Conservation (phyloP, 1,284 basidiomycete genomes). For the Phaffia rhodozyma region DNA sequence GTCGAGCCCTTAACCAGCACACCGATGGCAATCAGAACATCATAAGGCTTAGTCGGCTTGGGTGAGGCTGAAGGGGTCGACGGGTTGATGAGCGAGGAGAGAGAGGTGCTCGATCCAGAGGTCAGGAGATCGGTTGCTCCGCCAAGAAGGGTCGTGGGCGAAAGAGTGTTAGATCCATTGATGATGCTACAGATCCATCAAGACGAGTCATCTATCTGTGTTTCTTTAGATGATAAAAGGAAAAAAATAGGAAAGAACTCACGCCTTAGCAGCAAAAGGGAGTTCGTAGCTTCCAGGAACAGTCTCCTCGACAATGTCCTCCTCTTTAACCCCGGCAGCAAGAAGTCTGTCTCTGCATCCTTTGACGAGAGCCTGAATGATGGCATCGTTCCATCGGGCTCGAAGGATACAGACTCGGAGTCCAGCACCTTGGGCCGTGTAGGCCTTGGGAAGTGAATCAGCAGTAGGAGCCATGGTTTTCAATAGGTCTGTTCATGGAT, state of each 20-base stretch:
- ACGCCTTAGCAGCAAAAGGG: conserved; percentile 72
- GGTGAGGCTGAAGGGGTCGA: conserved; percentile 38
- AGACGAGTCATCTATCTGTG: not conserved
- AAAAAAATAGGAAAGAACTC: conserved; percentile 20
- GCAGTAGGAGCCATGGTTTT: conserved; percentile 15
- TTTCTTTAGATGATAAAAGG: not conserved
- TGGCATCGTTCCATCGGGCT: conserved; percentile 77
- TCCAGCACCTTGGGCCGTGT: conserved; percentile 30
- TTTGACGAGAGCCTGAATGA: conserved; percentile 70
- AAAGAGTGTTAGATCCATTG: conserved; percentile 34
- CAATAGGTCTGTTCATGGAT: too few relatives aligned
- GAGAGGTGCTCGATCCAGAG: conserved; percentile 39
- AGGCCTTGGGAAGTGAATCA: conserved; percentile 14
- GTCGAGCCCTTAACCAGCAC: conserved; percentile 94
- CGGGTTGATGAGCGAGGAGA: conserved; percentile 28
- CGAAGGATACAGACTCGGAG: conserved; percentile 82
- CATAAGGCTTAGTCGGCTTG: conserved; percentile 54
- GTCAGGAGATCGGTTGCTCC: conserved; percentile 67
- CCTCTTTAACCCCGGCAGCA: conserved; percentile 71
- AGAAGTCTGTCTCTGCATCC: conserved; percentile 67
- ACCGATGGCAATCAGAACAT: conserved; percentile 92
- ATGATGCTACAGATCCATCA: conserved; percentile 27
- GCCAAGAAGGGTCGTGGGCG: conserved; percentile 33
- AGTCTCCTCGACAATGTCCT: conserved; percentile 79
- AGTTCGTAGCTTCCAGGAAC: conserved; percentile 92